These are phyloP conservation scores for Neophaeococcomyces mojaviensis DNA, from an alignment of 2,329 filamentous ascomycete species.

Conservation along the genomic window DNA sequence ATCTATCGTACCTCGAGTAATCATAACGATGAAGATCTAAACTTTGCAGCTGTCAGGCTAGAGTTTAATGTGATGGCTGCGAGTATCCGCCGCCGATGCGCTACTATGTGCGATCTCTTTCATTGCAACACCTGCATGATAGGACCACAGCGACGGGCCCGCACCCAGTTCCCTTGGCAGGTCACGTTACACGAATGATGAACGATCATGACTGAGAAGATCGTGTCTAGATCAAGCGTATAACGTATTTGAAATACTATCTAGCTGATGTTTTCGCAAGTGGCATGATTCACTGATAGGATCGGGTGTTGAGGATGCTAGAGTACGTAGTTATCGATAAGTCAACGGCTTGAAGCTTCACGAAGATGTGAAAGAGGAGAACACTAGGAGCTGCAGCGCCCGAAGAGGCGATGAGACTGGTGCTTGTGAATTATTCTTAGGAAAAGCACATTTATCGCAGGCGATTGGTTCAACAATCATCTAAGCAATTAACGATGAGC, in stretches of 20 bases:
- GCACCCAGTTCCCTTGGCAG: background rate
- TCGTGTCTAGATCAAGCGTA: background rate
- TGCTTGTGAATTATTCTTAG: too few relatives aligned
- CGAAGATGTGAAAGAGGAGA: too few relatives aligned
- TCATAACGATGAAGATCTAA: too few relatives aligned
- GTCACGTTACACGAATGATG: background rate
- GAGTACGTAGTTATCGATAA: too few relatives aligned
- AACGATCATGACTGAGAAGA: background rate
- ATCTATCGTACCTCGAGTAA: too few relatives aligned
- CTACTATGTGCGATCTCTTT: background rate
- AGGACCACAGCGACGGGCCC: background rate
- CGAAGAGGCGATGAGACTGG: too few relatives aligned
- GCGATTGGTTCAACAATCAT: too few relatives aligned
- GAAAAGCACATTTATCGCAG: too few relatives aligned
- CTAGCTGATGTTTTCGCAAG: background rate
- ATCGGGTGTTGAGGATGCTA: background rate
- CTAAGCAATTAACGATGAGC: too few relatives aligned
- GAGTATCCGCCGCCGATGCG: background rate
- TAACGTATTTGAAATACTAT: background rate
- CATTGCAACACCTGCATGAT: background rate
- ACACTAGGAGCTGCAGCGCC: too few relatives aligned
- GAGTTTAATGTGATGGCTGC: background rate
- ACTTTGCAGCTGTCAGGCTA: too few relatives aligned
- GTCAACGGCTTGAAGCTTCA: too few relatives aligned
- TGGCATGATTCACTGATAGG: background rate